phyloP scores from a whole-genome alignment of 495 filamentous ascomycete species.

The Aspergillus bridgeri region DNA sequence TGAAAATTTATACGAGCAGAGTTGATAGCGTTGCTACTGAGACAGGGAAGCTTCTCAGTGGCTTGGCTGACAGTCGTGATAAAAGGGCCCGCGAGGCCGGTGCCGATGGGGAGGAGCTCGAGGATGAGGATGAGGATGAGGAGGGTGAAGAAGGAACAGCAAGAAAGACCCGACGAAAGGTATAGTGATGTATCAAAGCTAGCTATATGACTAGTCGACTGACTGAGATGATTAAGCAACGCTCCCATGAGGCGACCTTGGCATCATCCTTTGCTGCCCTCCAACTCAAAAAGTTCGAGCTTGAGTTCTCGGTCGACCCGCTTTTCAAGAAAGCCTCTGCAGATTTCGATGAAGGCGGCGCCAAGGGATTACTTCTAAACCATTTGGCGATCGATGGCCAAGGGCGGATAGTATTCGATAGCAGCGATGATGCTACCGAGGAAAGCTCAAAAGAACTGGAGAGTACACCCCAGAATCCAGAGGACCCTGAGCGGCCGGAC shows the following conservation, averaged over 20 bases:
- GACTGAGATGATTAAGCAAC: constrained; percentile 30
- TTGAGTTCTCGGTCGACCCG: constrained; percentile 95
- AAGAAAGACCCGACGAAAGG: constrained; percentile 75
- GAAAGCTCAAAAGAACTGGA: constrained; percentile 52
- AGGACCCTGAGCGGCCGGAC: constrained; percentile 31
- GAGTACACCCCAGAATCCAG: constrained; percentile 28
- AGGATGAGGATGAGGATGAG: constrained; percentile 72
- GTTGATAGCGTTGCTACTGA: constrained; percentile 98
- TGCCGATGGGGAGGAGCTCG: constrained; percentile 57
- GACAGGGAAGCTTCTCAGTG: constrained; percentile 92
- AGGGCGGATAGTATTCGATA: constrained; percentile 95
- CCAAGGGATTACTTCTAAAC: constrained; percentile 92
- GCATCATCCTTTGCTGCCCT: constrained; percentile 82
- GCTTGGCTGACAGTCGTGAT: constrained; percentile 84
- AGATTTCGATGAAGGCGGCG: constrained; percentile 97
- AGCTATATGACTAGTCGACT: constrained; percentile 5
- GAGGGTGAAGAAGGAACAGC: constrained; percentile 76
- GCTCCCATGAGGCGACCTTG: constrained; percentile 88
- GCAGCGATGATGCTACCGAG: constrained; percentile 85
- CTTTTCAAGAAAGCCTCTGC: constrained; percentile 98
- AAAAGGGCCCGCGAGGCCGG: constrained; percentile 69
- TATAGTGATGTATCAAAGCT: constrained; percentile 18
- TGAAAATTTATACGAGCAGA: constrained; percentile 98
- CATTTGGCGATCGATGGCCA: constrained; percentile 88
- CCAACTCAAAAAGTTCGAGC: constrained; percentile 93